Evolutionary conservation across 495 filamentous ascomycete species (phyloP), one percentile per base, ranked within the genome.

Genomic region (Evernia prunastri): DNA sequence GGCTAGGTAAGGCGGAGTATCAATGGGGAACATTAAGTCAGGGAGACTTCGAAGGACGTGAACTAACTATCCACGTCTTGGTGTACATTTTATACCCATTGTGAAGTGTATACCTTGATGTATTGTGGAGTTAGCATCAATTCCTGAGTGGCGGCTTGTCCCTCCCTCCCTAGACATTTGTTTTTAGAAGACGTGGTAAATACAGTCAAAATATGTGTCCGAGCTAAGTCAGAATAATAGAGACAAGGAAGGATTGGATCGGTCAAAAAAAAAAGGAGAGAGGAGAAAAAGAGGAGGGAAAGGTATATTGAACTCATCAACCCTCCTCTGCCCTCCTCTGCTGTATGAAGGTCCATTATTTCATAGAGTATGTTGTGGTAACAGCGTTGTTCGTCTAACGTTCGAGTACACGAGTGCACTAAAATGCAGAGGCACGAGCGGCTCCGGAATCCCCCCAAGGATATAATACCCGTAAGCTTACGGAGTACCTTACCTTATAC

Each of bases 1-100:
- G 86, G 81, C 85, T 86, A 69, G 62, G 68, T 29, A 40, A 42
- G 25, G 35, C 23, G 17, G n/a, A 58, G 20, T 49, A 40, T 27
- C 10, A 29, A 51, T 23, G 23, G 13, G 29, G 23, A 13, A 5
- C 29, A 51, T 18, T 58, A 10, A 37, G 54, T 58, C 64, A 45
- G 31, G 23, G 37, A 20, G 43, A 51, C 27, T 31, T 59, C 47
- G 20, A 36, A 54, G 47, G 36, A 45, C 18, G 58, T 18, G 4
- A 12, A 79, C 81, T 67, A 72, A 94, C 90, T 77, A 83, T 86
- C 91, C 90, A 96, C 43, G 87, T 89, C 73, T 95, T 96, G 58
- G 88, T 89, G 78, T 89, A 93, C 51, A 95, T 78, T 68, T 78
- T 80, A 15, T 75, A 72, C 54, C 82, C 85, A 63, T 86, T 87